Base-by-base conservation (phyloP, 2,329 filamentous ascomycete species). In the Aureobasidium sp. region DNA sequence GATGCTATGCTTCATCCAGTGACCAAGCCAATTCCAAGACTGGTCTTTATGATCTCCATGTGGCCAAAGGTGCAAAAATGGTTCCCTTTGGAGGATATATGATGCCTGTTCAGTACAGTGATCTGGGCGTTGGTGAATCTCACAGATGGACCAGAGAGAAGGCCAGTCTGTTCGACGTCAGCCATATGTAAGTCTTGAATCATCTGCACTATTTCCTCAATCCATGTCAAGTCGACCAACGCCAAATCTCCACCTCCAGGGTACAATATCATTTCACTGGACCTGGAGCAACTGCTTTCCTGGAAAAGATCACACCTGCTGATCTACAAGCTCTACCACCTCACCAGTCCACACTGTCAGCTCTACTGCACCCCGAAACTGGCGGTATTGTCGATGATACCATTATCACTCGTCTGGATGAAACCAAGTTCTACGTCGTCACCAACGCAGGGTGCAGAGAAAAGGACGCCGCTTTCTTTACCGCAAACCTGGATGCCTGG, bases 321-420 rank as follows among this genome's bases (percentile, higher is more conserved):
- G 85, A 86, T 48, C 80, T 94, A 56, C 79, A 81, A 52, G 78
- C 80, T 37, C 82, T 96, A 64, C 78, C 78, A 32, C 73, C 79
- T 46, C 86, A 91, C 78, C 82, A 85, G 70, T 92, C 89, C 68
- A 92, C 89, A 15, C 82, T 99, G 43, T 96, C 90, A n/a, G 86
- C 87, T 2, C 82, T 99, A 36, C 80, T 99, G 44, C 88, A 90
- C 76, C 85, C 87, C 5, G 80, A 79, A 13, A 92, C 87, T 0
- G 94, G 94, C 46, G 94, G 94, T 55, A 97, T 99, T 68, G 87
- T 96, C 53, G 94, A 99, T 73, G 94, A 99, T 77, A 92, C 89
- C 5, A 87, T 99, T 69, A 87, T 99, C 70, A 95, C 92, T 6
- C 84, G 88, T 65, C 81, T 96, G n/a, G 82, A 80, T 29, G 81